These are phyloP conservation scores for Flagelloscypha sp. DNA, from an alignment of 768 basidiomycete genomes.

Conservation along the genomic window DNA sequence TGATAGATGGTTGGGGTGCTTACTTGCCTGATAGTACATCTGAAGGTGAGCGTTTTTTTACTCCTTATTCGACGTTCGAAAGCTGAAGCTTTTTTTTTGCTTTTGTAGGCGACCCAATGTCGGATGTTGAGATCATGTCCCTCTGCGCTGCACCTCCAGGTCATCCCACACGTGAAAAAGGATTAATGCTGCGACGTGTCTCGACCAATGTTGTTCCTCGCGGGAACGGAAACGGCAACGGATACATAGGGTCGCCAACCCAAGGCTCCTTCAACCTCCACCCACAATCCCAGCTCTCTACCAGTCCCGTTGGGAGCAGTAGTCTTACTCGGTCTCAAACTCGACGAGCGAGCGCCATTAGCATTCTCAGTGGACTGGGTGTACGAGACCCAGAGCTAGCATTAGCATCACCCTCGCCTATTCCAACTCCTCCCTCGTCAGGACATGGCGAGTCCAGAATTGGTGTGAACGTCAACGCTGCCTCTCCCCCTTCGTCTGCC, in stretches of 20 bases:
- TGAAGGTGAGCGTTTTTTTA: slow-evolving; percentile 41
- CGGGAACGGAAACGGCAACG: too few relatives aligned
- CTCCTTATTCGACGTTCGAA: slow-evolving; percentile 3
- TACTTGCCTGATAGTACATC: slow-evolving; percentile 53
- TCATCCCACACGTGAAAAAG: slow-evolving; percentile 72
- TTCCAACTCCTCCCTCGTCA: slow-evolving; percentile 17
- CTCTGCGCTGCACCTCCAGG: slow-evolving; percentile 76
- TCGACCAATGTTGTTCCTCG: too few relatives aligned
- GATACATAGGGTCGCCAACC: too few relatives aligned
- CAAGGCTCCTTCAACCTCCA: too few relatives aligned
- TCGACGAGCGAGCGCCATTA: slow-evolving; percentile 91
- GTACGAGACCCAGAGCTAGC: slow-evolving; percentile 71
- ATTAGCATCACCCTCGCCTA: slow-evolving; percentile 52
- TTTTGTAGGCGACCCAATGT: slow-evolving; percentile 58
- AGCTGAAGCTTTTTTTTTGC: slow-evolving; percentile 3
- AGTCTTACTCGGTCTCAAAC: too few relatives aligned
- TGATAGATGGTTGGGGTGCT: slow-evolving; percentile 86
- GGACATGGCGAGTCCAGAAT: too few relatives aligned
- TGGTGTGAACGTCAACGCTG: too few relatives aligned
- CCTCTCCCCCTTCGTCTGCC: slow-evolving; percentile 15
- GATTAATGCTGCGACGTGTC: slow-evolving; percentile 65
- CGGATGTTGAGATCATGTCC: slow-evolving; percentile 70
- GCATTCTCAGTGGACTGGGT: slow-evolving; percentile 89
- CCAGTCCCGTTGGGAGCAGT: too few relatives aligned
- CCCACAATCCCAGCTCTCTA: too few relatives aligned